Evolutionary conservation across 108 stramenopile species (phyloP), one percentile per base, ranked within the genome.

Genomic region (Mediolabrus comicus): DNA sequence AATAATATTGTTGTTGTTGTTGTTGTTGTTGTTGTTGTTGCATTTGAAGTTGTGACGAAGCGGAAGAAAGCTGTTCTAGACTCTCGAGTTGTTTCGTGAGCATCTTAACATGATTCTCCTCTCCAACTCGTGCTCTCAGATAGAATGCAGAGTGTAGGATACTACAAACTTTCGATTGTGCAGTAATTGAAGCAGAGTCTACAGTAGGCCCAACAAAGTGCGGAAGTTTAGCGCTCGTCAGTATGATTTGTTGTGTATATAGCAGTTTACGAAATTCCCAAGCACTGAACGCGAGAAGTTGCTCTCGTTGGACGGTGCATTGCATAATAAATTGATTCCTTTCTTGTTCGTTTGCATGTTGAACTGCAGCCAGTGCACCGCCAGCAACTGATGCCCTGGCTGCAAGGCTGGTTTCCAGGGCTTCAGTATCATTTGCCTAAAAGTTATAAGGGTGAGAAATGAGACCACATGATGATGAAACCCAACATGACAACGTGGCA

Each of bases 71-170:
- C 26, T 88, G 74, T 19, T 78, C 54, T 28, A 94, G 70, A 26
- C 80, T 84, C 53, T 79, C 83, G 41, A 72, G 67, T 70, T 94
- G 92, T 28, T 80, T 77, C 30, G 75, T 79, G 13, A 94, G 71
- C 87, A 89, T 91, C 29, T 57, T 81, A 16, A 73, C 49, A 69
- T 95, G 91, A 3, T 83, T 81, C 13, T 68, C 69, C 38, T 90
- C 87, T 16, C 89, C 89, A 22, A 95, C 85, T 53, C 86, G 66
- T 3, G 74, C 71, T 41, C 89, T 76, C 17, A 95, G 72, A 64
- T 82, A 92, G 61, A 95, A 95, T 0, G 94, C 94, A 4, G 94
- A 88, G 70, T 95, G 94, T 71, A 95, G 60, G 57, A 87, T 87
- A 30, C 87, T 78, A 35, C 94, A 95, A 16, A 95, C 78, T 65